Evolutionary conservation across 352 stramenopile genomes (phyloP).

Genomic region (Globisporangium rhizosaccharum): DNA sequence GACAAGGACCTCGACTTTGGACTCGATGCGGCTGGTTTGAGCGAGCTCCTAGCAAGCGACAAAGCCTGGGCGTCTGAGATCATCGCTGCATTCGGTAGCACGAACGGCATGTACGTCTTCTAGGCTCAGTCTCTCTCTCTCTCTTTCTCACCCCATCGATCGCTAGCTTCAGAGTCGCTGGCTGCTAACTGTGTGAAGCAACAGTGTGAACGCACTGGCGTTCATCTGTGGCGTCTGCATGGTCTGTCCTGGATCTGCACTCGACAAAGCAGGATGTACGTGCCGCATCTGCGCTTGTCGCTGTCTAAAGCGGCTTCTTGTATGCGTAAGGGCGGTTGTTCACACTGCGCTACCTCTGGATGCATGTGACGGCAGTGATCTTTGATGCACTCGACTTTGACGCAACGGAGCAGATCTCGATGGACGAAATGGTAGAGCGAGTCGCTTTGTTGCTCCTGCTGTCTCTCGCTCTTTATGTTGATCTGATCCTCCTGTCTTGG

Average conservation of each 20-base stretch:
- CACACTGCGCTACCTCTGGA: neutral
- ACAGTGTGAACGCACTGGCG: slow-evolving; percentile 58
- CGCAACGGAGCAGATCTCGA: slow-evolving; percentile 60
- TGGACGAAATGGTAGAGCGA: slow-evolving; percentile 61
- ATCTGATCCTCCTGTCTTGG: neutral
- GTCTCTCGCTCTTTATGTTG: neutral
- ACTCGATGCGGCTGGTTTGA: slow-evolving; percentile 41
- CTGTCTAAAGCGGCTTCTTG: no score
- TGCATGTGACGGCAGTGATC: slow-evolving; percentile 34
- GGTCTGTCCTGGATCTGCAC: slow-evolving; percentile 28
- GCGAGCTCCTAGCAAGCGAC: slow-evolving; percentile 41
- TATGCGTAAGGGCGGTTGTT: no score
- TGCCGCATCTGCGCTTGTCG: neutral
- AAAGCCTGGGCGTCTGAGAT: slow-evolving; percentile 49
- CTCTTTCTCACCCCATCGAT: neutral
- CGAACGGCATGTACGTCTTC: slow-evolving; percentile 52
- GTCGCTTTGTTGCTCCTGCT: neutral
- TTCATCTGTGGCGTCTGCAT: slow-evolving; percentile 58
- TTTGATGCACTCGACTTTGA: slow-evolving; percentile 79
- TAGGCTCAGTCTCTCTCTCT: neutral
- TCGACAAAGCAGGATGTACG: slow-evolving; percentile 52
- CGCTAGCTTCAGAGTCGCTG: neutral
- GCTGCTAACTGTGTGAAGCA: neutral
- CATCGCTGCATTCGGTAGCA: slow-evolving; percentile 48
- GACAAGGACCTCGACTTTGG: slow-evolving; percentile 75